These are phyloP conservation scores for Uncinocarpus reesii DNA, from an alignment of 2,329 filamentous ascomycete species.

Conservation along the genomic window DNA sequence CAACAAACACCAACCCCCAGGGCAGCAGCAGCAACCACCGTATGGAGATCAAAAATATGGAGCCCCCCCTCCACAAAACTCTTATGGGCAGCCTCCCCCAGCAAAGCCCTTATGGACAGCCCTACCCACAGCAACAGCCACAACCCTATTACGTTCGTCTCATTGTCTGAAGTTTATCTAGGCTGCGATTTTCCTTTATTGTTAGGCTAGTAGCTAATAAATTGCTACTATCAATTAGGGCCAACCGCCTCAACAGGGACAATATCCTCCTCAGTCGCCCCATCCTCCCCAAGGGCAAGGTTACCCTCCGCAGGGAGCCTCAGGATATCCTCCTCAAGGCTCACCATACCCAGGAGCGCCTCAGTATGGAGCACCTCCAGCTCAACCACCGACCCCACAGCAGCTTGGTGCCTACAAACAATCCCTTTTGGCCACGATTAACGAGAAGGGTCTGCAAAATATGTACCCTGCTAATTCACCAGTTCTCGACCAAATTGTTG, in stretches of 20 bases:
- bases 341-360: slow-evolving; percentile 25
- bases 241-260: slow-evolving; percentile 27
- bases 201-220: slow-evolving; percentile 2
- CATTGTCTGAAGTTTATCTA: slow-evolving; percentile 12
- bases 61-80: slow-evolving; percentile 22
- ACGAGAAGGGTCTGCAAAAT: slow-evolving; percentile 49
- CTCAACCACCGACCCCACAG: slow-evolving; percentile 38
- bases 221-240: slow-evolving; percentile 12
- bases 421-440: slow-evolving; percentile 45
- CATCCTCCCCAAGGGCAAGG: slow-evolving; percentile 27
- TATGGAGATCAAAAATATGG: slow-evolving; percentile 29
- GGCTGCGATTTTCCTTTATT: not conserved
- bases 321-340: slow-evolving; percentile 23
- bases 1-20: slow-evolving; percentile 20
- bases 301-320: slow-evolving; percentile 23
- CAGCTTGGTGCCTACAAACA: slow-evolving; percentile 48
- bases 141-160: slow-evolving; percentile 21
- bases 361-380: slow-evolving; percentile 23
- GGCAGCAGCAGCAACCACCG: slow-evolving; percentile 24
- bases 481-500: slow-evolving; percentile 42
- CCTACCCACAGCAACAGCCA: slow-evolving; percentile 28
- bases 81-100: slow-evolving; percentile 27
- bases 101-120: slow-evolving; percentile 25
- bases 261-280: slow-evolving; percentile 28
- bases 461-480: slow-evolving; percentile 50